Evolutionary conservation across 2,329 filamentous ascomycete genomes (phyloP), one percentile per base, ranked within the genome.

Genomic region (Alternaria triticimaculans): DNA sequence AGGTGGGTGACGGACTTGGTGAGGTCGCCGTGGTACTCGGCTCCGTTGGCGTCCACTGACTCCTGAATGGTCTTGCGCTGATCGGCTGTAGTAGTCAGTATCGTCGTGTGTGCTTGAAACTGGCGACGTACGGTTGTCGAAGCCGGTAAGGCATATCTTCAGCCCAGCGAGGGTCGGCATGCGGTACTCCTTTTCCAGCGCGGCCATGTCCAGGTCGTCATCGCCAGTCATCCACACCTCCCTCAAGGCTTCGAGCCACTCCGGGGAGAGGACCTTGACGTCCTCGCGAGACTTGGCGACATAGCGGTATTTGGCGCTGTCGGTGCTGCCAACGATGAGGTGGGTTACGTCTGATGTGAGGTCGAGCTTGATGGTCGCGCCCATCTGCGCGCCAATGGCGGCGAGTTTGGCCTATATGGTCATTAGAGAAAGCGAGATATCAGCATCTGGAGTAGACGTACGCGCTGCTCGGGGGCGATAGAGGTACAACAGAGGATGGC

Each of bases 321-420:
- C 88, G 74, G 93, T 92, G 73, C 92, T 90, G 78, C 94, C 96
- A 65, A 97, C 93, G 67, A 99, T 87, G 50, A 99, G 89, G 82
- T 99, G 96, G 6, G 96, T 98, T 51, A 97, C 93, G 79, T 97
- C 93, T 60, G 92, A 92, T n/a, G 94, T 98, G 48, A 99, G 88
- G 79, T 99, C 94, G 80, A 94, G 91, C 73, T 92, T 94, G 85
- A 97, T 92, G 64, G 87, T 81, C 55, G 94, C 96, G 68, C 96
- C 96, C 84, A 99, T 93, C 76, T 97, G 89, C 67, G 85, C 81
- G 18, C 92, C 92, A 64, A 89, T 88, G 53, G 85, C 81, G 15
- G 87, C 88, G 53, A 93, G 85, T 58, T 88, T 84, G 46, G 81
- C 78, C 85, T 86, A 66, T 9, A 28, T 20, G 18, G 14, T 37